A percentile compares a stretch with the other conserved stretches of the same genome.
These are phyloP conservation scores for Penicillium sp. DNA, from an alignment of 2,329 filamentous ascomycete species.

Conservation along the genomic window DNA sequence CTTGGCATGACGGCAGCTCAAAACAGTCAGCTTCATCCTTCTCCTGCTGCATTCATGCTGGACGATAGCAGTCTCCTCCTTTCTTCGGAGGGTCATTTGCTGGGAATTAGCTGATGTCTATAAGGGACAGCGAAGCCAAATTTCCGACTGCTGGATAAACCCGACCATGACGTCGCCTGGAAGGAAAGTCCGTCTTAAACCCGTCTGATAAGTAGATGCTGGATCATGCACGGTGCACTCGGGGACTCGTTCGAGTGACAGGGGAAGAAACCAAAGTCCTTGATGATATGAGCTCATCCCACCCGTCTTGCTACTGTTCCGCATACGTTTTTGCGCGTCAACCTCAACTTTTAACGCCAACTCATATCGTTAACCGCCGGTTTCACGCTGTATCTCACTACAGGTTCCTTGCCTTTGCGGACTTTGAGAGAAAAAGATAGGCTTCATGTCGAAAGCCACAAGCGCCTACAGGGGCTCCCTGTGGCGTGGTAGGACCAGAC, in stretches of 20 bases:
- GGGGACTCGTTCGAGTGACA: background rate
- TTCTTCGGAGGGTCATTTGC: background rate
- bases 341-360: background rate
- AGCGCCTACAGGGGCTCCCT: constrained; percentile 3
- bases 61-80: background rate
- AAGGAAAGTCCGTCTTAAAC: constrained; percentile 12
- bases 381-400: background rate
- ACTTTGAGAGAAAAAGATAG: background rate
- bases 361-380: background rate
- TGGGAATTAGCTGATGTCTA: background rate
- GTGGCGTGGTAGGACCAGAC: constrained; percentile 2
- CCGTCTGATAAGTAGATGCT: background rate
- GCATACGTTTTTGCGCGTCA: background rate
- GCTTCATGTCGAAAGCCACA: constrained; percentile 3
- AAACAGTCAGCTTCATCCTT: background rate
- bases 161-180: constrained; percentile 3
- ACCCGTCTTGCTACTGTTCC: background rate
- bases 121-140: too few species aligned
- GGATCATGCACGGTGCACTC: background rate
- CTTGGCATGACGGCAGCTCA: constrained; percentile 10
- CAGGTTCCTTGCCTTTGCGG: background rate
- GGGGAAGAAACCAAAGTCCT: background rate
- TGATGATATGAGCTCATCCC: background rate
- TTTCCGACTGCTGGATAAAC: background rate
- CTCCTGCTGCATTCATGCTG: background rate